Evolutionary conservation across 305 asterid species (phyloP).

Genomic region (Solanum hybrid): DNA sequence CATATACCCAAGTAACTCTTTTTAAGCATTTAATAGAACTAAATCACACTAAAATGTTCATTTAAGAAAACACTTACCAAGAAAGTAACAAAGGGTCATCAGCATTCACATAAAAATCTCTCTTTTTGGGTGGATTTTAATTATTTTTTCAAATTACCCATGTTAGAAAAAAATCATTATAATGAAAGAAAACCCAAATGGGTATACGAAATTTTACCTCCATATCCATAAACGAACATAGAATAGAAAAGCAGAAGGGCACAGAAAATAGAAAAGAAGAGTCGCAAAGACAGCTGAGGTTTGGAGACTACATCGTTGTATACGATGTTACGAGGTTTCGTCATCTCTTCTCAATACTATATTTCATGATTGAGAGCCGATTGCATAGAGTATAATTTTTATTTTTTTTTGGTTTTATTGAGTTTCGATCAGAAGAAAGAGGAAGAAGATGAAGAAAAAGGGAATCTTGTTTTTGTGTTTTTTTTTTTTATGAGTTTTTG

Average conservation of each 20-base stretch:
- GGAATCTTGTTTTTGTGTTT: not conserved
- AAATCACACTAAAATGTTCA: not conserved
- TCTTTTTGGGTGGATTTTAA: not conserved
- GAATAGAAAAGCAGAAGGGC: constrained; percentile 39
- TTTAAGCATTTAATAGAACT: not conserved
- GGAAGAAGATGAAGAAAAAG: not conserved
- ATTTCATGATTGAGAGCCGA: not conserved
- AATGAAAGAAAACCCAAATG: not conserved
- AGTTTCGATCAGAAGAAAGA: not conserved
- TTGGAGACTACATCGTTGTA: constrained; percentile 18
- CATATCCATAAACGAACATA: constrained; percentile 26
- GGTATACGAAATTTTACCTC: constrained; percentile 20
- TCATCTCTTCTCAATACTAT: constrained; percentile 39
- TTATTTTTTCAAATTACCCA: not conserved
- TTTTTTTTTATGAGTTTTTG: not conserved
- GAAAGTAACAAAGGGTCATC: not conserved
- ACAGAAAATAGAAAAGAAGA: constrained; percentile 54
- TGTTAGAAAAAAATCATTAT: not conserved
- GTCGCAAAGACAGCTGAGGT: constrained; percentile 35
- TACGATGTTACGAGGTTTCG: constrained; percentile 27
- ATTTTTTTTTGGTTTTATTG: not conserved
- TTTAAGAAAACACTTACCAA: not conserved
- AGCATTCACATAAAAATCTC: not conserved
- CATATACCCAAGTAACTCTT: not conserved
- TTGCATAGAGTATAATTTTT: not conserved